Conservation (phyloP, 768 basidiomycete genomes). For the Amanita brunnescens region DNA sequence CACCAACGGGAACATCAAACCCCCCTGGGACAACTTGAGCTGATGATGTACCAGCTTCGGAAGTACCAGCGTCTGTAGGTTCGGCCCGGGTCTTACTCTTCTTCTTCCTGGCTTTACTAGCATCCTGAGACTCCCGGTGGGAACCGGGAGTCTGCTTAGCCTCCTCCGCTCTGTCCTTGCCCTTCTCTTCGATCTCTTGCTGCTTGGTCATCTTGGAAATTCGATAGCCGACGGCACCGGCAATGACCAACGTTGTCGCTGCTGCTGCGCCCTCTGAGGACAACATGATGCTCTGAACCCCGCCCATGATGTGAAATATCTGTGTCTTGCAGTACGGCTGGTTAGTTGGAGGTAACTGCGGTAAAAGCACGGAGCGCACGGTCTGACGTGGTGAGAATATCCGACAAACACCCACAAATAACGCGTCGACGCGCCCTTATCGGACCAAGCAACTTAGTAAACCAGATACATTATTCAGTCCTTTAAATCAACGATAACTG, state of each 20-base stretch:
- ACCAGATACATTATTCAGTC: conserved; percentile 11
- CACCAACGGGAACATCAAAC: not conserved
- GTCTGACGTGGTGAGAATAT: not conserved
- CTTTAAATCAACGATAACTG: conserved; percentile 35
- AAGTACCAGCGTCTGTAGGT: not conserved
- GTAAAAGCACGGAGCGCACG: not conserved
- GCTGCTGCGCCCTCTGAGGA: conserved; percentile 25
- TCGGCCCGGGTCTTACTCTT: conserved; percentile 12
- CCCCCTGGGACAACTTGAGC: not conserved
- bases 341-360: not conserved
- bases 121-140: not conserved
- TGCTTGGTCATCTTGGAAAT: conserved; percentile 19
- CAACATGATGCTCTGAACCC: conserved; percentile 34
- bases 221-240: conserved; percentile 32
- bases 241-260: conserved; percentile 20
- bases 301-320: conserved; percentile 28
- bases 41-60: not conserved
- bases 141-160: not conserved
- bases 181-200: conserved; percentile 11
- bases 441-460: not conserved
- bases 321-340: not conserved
- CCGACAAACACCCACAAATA: conserved; percentile 2
- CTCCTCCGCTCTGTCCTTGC: conserved; percentile 7
- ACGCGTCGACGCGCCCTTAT: conserved; percentile 2
- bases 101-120: conserved; percentile 7